Evolutionary conservation across 2,329 filamentous ascomycete species (phyloP).

Genomic region (Sporothrix curviconia): DNA sequence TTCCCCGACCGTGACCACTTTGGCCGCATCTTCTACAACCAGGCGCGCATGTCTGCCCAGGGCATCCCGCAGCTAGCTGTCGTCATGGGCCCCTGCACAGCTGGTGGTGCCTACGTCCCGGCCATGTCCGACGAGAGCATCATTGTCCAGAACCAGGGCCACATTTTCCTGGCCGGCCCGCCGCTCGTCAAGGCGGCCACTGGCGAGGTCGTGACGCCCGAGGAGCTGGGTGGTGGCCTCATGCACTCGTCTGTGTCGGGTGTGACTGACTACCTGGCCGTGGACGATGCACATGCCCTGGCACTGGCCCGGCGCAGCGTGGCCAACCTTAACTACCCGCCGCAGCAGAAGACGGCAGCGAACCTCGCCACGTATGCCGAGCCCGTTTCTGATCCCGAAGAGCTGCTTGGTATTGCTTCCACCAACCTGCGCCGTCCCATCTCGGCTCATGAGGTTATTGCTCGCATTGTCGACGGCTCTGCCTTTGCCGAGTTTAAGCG

Average conservation of each 20-base stretch:
- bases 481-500: constrained; percentile 93
- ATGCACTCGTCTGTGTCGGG: constrained; percentile 88
- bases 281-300: constrained; percentile 87
- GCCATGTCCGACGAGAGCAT: constrained; percentile 98
- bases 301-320: constrained; percentile 78
- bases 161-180: constrained; percentile 92
- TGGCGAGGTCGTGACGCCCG: constrained; percentile 81
- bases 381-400: constrained; percentile 70
- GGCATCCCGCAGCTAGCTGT: constrained; percentile 91
- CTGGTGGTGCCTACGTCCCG: constrained; percentile 90
- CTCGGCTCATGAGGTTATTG: constrained; percentile 83
- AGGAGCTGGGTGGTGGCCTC: constrained; percentile 83
- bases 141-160: constrained; percentile 91
- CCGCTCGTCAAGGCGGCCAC: constrained; percentile 94
- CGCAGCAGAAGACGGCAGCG: constrained; percentile 41
- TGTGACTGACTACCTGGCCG: constrained; percentile 90
- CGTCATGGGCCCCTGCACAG: constrained; percentile 96
- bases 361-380: constrained; percentile 52
- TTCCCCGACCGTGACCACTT: constrained; percentile 95
- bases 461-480: constrained; percentile 84
- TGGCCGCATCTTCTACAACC: constrained; percentile 96
- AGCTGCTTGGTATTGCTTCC: constrained; percentile 82
- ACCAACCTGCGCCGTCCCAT: constrained; percentile 84
- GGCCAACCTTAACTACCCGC: constrained; percentile 74
- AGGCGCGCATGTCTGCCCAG: constrained; percentile 82